A percentile compares a stretch with the other conserved stretches of the same genome.
Conservation (phyloP, 2,329 filamentous ascomycete species). For the Paradendryphiella salina region DNA sequence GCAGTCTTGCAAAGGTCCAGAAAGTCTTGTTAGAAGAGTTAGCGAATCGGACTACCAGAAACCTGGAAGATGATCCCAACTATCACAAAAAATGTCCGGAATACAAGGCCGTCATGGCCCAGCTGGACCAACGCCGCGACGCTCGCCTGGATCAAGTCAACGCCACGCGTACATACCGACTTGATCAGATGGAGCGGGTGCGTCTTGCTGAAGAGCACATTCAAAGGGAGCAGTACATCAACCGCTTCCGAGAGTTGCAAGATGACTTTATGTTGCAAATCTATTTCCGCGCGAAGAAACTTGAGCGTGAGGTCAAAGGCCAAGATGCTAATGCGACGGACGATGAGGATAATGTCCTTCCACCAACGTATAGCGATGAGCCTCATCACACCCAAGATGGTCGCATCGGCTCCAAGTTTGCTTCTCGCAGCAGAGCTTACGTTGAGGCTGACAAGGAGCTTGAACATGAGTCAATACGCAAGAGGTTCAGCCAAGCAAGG, state of each 20-base stretch:
- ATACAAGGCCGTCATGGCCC: conserved; percentile 56
- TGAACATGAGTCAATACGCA: conserved; percentile 34
- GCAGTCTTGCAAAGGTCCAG: conserved; percentile 63
- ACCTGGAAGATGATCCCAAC: conserved; percentile 59
- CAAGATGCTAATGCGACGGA: conserved; percentile 47
- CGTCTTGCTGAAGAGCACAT: conserved; percentile 43
- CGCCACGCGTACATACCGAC: conserved; percentile 44
- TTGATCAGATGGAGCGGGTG: conserved; percentile 44
- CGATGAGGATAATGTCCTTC: conserved; percentile 47
- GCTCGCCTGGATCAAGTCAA: conserved; percentile 46
- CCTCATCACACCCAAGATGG: conserved; percentile 28
- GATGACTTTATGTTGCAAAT: conserved; percentile 43
- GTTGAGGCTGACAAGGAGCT: conserved; percentile 47
- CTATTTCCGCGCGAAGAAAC: conserved; percentile 45
- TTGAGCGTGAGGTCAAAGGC: conserved; percentile 43
- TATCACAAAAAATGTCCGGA: conserved; percentile 59
- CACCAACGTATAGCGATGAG: conserved; percentile 39
- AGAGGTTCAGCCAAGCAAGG: conserved; percentile 28
- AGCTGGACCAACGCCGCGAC: conserved; percentile 56
- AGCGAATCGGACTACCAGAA: conserved; percentile 62
- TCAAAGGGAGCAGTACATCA: conserved; percentile 42
- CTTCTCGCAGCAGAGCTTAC: conserved; percentile 49
- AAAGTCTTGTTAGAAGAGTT: conserved; percentile 69
- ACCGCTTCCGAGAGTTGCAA: conserved; percentile 40
- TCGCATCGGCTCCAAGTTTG: conserved; percentile 41